Evolutionary conservation across 2,329 filamentous ascomycete genomes (phyloP).

Genomic region (Penicillium decumbens): DNA sequence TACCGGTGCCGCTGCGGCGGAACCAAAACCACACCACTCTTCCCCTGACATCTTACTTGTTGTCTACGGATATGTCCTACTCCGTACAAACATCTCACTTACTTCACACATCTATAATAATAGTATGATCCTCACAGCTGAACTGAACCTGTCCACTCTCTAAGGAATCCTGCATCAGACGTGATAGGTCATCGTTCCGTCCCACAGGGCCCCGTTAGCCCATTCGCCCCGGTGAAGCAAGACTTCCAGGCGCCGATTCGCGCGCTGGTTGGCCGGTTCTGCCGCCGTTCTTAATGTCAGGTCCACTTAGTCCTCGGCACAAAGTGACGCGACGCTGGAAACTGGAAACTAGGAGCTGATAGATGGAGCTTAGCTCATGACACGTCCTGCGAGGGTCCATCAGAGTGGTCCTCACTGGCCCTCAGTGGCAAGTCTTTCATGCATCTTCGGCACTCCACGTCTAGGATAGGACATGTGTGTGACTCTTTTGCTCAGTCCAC

Average conservation of each 20-base stretch:
- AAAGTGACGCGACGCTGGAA: conserved; percentile 16
- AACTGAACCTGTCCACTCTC: background rate
- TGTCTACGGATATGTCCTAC: background rate
- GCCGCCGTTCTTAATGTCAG: conserved; percentile 12
- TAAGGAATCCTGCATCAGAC: background rate
- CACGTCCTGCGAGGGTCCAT: conserved; percentile 3
- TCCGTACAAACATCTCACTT: background rate
- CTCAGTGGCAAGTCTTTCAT: conserved; percentile 6
- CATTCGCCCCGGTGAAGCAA: conserved; percentile 14
- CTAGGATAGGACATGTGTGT: background rate
- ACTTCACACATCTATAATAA: background rate
- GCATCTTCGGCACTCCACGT: background rate
- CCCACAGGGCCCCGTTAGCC: background rate
- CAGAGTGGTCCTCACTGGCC: background rate
- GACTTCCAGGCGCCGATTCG: background rate
- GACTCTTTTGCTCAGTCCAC: background rate
- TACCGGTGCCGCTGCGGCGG: conserved; percentile 17
- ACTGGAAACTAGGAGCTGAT: conserved; percentile 11
- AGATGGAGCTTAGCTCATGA: conserved; percentile 17
- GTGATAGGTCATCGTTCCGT: conserved; percentile 17
- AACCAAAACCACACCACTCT: conserved; percentile 7
- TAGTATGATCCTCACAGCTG: background rate
- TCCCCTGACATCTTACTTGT: background rate
- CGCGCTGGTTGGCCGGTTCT: conserved; percentile 12
- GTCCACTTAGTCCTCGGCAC: conserved; percentile 15